Base-by-base conservation (phyloP, 2,329 filamentous ascomycete genomes). In the Trichophaea hybrida region DNA sequence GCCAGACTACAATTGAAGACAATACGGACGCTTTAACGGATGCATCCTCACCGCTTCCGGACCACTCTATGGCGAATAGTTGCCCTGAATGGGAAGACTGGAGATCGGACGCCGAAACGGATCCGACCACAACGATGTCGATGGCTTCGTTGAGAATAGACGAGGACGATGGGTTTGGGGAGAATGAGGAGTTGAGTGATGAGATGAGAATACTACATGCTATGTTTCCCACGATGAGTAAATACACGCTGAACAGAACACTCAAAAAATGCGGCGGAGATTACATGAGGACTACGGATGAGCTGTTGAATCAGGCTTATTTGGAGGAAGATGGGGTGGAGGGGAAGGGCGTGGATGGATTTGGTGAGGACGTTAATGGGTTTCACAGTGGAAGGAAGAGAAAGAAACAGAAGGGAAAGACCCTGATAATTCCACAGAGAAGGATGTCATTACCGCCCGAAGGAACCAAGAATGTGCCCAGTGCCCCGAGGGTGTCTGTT, bases 1-100 rank as follows among this genome's bases (percentile, higher is more conserved):
- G 58, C 33, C 64, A 65, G 61, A 66, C 65, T 1, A 64, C 64
- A 31, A 51, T 65, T 32, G 66, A 68, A 40, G 66, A 68, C 54
- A 24, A 24, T 24, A 3, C 24, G 24, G 58, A 59, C 32, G 57
- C 55, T n/a, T 32, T 15, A 10, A 24, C 13, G 13, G 44, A 17
- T 17, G 5, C 8, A 8, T 8, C 13, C 17, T 13, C 12, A 8
- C n/a, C 32, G 15, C 49, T 57, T 1, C 43, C 37, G 12, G 49
- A 55, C 6, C 46, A 48, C 24, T 49, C 55, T 24, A 33, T 44
- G 24, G 52, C 59, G 17, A 59, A 59, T 37, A 59, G 61, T 5
- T 61, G 57, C 13, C 65, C 66, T 2, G 66, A 68, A 33, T 63
- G 56, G 55, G 50, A 48, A 7, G 54, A 61, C 13, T 62, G 63